Evolutionary conservation across 768 basidiomycete species (phyloP), one percentile per base, ranked within the genome.

Genomic region (Hygrocybe punicea): DNA sequence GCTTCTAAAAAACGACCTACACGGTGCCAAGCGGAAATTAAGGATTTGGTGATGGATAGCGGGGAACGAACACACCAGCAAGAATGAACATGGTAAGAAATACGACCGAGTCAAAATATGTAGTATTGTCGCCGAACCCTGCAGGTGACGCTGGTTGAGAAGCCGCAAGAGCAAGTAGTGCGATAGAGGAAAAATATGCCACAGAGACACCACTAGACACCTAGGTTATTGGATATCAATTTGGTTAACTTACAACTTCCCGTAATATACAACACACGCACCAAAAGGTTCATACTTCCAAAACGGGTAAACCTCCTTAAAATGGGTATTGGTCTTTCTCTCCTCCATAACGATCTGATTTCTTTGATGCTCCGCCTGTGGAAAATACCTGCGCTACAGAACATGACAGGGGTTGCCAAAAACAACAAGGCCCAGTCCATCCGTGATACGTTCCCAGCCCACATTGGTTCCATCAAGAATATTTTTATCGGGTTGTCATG

Each of bases 221-320:
- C 68, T 69, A 35, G 7, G 47, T 8, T 16, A 14, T 16, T 7
- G 16, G 14, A 16, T 53, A 10, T 23, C 25, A 34, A 37, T 23
- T 13, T 19, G 7, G 45, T 47, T 23, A 21, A 19, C n/a, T n/a
- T n/a, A n/a, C n/a, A n/a, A n/a, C 45, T 5, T 47, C 11, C 16
- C 5, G 23, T 5, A 23, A 47, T 47, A 42, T 42, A 17, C 1
- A 40, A 56, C n/a, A 23, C 10, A 53, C 65, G 25, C 16, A 75
- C 91, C 19, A 94, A 75, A 17, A 91, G 78, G 67, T 92, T 91
- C 92, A 94, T 94, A 62, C 86, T 89, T 0, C 92, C 92, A 63
- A 93, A 94, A 13, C 79, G 75, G 52, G 84, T 75, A 54, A 91
- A 81, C 0, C 87, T 79, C 44, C 73, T 73, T 62, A 80, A 71